Evolutionary conservation across 1,284 basidiomycete genomes (phyloP).

Genomic region (Malassezia obtusa): DNA sequence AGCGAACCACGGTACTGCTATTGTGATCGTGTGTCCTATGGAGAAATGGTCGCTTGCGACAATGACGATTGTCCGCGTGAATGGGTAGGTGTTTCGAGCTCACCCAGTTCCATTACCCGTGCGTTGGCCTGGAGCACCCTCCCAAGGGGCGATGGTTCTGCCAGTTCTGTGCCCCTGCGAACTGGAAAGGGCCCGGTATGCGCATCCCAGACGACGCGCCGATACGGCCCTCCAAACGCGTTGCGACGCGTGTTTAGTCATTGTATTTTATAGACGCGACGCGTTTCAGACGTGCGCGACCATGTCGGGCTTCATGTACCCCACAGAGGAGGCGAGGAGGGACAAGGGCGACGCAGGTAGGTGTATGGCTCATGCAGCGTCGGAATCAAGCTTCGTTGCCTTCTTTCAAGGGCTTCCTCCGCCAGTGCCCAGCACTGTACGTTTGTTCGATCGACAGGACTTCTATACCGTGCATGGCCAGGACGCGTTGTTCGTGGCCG

Average conservation of each 20-base stretch:
- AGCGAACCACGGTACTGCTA: slow-evolving; percentile 54
- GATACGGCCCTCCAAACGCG: slow-evolving; percentile 4
- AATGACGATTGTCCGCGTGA: slow-evolving; percentile 53
- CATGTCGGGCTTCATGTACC: slow-evolving; percentile 46
- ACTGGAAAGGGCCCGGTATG: slow-evolving; percentile 33
- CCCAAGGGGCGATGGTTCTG: slow-evolving; percentile 43
- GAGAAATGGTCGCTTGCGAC: slow-evolving; percentile 48
- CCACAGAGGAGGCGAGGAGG: slow-evolving; percentile 20
- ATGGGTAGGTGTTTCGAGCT: slow-evolving; percentile 37
- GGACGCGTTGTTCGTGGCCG: slow-evolving; percentile 78
- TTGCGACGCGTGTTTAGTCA: slow-evolving; percentile 1
- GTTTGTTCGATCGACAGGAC: slow-evolving; percentile 53
- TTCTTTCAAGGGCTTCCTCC: slow-evolving; percentile 32
- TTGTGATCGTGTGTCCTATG: slow-evolving; percentile 52
- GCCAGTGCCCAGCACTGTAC: slow-evolving; percentile 30
- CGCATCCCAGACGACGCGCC: slow-evolving; percentile 20
- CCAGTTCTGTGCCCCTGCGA: slow-evolving; percentile 40
- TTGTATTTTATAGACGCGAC: neutral
- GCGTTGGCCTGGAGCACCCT: slow-evolving; percentile 29
- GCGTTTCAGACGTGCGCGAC: neutral
- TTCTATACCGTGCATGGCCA: slow-evolving; percentile 81
- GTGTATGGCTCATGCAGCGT: slow-evolving; percentile 20
- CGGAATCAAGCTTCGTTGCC: slow-evolving; percentile 32
- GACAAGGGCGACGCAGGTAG: slow-evolving; percentile 34
- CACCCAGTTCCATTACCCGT: slow-evolving; percentile 37